A percentile compares a stretch with the other conserved stretches of the same genome.
phyloP scores from a whole-genome alignment of 352 stramenopile species.

The Pythium graminicola region DNA sequence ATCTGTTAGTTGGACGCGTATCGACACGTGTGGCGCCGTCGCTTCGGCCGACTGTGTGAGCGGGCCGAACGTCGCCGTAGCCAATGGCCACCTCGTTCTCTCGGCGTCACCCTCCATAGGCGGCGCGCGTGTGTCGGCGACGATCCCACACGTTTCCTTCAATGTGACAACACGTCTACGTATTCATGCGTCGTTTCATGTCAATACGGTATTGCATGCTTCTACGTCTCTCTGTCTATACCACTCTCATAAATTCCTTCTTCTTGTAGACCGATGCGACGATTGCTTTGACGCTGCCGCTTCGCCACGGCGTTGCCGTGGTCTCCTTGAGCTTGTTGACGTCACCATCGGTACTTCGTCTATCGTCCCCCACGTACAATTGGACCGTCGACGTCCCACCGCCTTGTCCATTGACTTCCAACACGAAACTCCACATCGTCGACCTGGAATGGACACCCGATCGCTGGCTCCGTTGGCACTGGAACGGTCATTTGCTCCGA shows the following conservation, averaged over 20 bases:
- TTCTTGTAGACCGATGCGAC: not conserved
- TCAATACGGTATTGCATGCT: not conserved
- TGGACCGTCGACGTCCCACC: slow-evolving; percentile 9
- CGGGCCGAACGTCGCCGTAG: slow-evolving; percentile 2
- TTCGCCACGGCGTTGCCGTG: not conserved
- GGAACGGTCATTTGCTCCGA: slow-evolving; percentile 18
- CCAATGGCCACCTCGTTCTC: slow-evolving; percentile 13
- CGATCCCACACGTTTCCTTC: not conserved
- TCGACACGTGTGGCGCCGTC: slow-evolving; percentile 1
- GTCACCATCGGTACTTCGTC: not conserved
- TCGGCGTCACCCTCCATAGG: not conserved
- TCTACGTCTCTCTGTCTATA: not conserved
- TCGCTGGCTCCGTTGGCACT: slow-evolving; percentile 23
- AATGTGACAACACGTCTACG: slow-evolving; percentile 8
- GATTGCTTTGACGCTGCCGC: slow-evolving; percentile 8
- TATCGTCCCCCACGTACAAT: slow-evolving; percentile 5
- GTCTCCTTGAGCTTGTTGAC: slow-evolving; percentile 7
- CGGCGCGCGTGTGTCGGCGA: slow-evolving; percentile 2
- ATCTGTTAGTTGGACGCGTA: slow-evolving; percentile 6
- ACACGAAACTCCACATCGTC: slow-evolving; percentile 13
- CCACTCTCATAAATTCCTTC: not conserved
- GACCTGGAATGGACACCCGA: slow-evolving; percentile 18
- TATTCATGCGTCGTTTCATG: slow-evolving; percentile 13
- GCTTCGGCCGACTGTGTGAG: not conserved
- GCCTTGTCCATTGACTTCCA: slow-evolving; percentile 9